These are phyloP conservation scores for Tricholoma hemisulphureum DNA, from an alignment of 768 basidiomycete species.

Conservation along the genomic window DNA sequence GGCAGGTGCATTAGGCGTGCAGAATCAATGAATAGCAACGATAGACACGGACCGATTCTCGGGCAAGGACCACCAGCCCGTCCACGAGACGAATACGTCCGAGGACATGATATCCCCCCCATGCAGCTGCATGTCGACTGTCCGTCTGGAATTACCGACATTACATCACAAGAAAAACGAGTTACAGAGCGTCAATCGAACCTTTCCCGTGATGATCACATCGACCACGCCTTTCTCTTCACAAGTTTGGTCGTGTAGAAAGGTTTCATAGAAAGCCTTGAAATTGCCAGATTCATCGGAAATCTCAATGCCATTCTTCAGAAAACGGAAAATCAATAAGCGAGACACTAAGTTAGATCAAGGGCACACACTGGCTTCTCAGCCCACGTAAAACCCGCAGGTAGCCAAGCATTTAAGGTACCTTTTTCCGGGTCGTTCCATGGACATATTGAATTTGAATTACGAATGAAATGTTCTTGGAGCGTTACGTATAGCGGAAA, in stretches of 20 bases:
- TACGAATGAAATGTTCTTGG: constrained; percentile 46
- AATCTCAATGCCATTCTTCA: constrained; percentile 49
- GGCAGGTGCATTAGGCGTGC: neutral
- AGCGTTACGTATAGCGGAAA: constrained; percentile 49
- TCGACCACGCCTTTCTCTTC: constrained; percentile 34
- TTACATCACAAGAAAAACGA: constrained; percentile 1
- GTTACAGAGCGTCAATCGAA: constrained; percentile 22
- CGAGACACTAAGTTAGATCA: constrained; percentile 46
- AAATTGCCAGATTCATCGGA: constrained; percentile 36
- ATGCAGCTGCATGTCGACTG: constrained; percentile 44
- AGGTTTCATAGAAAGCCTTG: constrained; percentile 39
- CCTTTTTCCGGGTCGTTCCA: constrained; percentile 33
- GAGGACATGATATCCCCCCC: constrained; percentile 55
- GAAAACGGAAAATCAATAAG: constrained; percentile 45
- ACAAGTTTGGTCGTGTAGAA: constrained; percentile 18
- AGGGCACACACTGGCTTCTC: constrained; percentile 46
- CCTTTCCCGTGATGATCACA: constrained; percentile 54
- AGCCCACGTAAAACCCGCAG: constrained; percentile 34
- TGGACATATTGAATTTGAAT: constrained; percentile 33
- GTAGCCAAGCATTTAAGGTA: constrained; percentile 47
- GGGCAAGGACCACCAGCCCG: constrained; percentile 54
- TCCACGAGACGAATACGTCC: constrained; percentile 60
- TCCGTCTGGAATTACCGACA: constrained; percentile 39
- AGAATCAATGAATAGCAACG: neutral
- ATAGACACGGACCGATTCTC: constrained; percentile 45